Conservation (phyloP, 2,329 filamentous ascomycete genomes). For the Seiridium unicorne region DNA sequence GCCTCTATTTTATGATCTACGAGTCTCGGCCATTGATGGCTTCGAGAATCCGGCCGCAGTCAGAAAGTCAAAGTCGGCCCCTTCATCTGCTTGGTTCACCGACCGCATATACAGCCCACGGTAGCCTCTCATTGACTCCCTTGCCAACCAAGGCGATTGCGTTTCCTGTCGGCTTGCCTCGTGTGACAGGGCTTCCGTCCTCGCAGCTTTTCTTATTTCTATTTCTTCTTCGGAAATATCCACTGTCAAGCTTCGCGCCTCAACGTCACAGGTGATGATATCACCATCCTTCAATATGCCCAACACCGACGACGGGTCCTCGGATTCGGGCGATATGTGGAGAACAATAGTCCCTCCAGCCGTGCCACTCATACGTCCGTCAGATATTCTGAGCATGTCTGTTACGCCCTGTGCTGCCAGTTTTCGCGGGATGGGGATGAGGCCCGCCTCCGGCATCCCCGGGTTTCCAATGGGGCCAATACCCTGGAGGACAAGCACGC, state of each 20-base stretch:
- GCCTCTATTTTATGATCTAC: too few species aligned
- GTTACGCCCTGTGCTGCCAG: slow-evolving; percentile 70
- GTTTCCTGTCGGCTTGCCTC: slow-evolving; percentile 34
- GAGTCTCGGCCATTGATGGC: too few species aligned
- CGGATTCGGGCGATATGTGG: slow-evolving; percentile 84
- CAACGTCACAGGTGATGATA: slow-evolving; percentile 64
- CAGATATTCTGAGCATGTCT: slow-evolving; percentile 82
- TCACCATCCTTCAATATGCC: slow-evolving; percentile 37
- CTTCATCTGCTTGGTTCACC: slow-evolving; percentile 59
- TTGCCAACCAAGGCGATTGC: slow-evolving; percentile 29
- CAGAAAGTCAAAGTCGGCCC: slow-evolving; percentile 62
- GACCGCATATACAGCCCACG: slow-evolving; percentile 56
- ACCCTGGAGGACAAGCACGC: slow-evolving; percentile 79
- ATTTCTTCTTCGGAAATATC: slow-evolving; percentile 72
- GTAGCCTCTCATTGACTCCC: slow-evolving; percentile 42
- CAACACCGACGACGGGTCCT: slow-evolving; percentile 71
- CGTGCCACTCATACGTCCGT: slow-evolving; percentile 84
- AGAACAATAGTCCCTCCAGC: slow-evolving; percentile 88
- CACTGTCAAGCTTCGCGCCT: slow-evolving; percentile 55
- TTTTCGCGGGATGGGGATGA: slow-evolving; percentile 70
- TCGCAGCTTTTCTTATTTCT: background rate
- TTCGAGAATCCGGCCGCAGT: background rate
- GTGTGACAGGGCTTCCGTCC: too few species aligned
- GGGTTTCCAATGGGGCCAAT: slow-evolving; percentile 89
- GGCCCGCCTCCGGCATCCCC: slow-evolving; percentile 84